These are phyloP conservation scores for Ustilago vetiveriae DNA, from an alignment of 1,284 basidiomycete species.

Conservation along the genomic window DNA sequence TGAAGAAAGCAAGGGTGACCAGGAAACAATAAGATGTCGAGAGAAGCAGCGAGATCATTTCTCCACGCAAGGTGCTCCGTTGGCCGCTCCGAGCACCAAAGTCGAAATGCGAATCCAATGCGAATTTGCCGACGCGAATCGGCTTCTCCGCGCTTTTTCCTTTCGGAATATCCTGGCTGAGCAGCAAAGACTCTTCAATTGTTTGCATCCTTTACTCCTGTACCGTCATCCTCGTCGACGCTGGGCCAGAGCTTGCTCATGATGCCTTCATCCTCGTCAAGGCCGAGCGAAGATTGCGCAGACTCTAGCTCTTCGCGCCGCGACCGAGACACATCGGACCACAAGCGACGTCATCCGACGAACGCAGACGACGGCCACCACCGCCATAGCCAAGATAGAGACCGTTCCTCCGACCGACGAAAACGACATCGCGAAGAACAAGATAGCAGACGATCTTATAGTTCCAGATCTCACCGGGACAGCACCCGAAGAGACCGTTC, in stretches of 20 bases:
- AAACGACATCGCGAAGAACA: slow-evolving; percentile 30
- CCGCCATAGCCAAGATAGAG: slow-evolving; percentile 10
- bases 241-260: background rate
- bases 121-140: slow-evolving; percentile 9
- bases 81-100: no score
- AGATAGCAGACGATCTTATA: slow-evolving; percentile 10
- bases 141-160: slow-evolving; percentile 10
- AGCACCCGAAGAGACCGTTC: slow-evolving; percentile 14
- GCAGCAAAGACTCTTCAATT: no score
- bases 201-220: background rate
- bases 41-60: no score
- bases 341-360: slow-evolving; percentile 21
- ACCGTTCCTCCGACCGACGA: slow-evolving; percentile 19
- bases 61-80: no score
- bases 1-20: background rate
- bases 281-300: slow-evolving; percentile 12
- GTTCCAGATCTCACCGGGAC: slow-evolving; percentile 18
- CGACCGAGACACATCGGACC: slow-evolving; percentile 12
- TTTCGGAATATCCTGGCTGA: no score
- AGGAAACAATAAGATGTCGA: background rate
- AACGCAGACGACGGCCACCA: slow-evolving; percentile 17
- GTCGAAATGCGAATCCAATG: no score
- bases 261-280: slow-evolving; percentile 35
- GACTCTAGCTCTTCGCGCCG: slow-evolving; percentile 22
- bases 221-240: slow-evolving; percentile 3